Evolutionary conservation across 352 stramenopile species (phyloP).

Genomic region (Phytopythium cucurbitacearum): DNA sequence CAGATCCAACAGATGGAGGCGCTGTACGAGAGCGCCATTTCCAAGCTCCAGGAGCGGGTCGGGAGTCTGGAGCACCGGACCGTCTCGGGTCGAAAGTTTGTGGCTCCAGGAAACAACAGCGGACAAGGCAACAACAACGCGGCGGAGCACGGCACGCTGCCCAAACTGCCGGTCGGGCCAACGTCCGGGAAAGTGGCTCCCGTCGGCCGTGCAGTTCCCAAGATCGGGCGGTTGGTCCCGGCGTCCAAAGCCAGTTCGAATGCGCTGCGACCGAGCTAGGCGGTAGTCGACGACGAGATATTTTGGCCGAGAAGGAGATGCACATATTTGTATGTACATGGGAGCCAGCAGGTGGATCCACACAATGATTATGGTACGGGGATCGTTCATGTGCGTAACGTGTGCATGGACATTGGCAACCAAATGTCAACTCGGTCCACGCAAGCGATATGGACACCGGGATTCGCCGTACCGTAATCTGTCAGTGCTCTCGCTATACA

Average conservation of each 20-base stretch:
- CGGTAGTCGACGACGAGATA: too few species aligned
- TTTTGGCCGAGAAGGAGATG: too few species aligned
- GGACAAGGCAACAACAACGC: slow-evolving; percentile 14
- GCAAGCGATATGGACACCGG: too few species aligned
- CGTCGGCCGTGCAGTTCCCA: slow-evolving; percentile 30
- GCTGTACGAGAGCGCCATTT: slow-evolving; percentile 66
- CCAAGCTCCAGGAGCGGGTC: slow-evolving; percentile 66
- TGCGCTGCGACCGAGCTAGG: background rate
- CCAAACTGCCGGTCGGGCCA: slow-evolving; percentile 16
- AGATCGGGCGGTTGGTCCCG: slow-evolving; percentile 54
- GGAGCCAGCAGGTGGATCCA: too few species aligned
- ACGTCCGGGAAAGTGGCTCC: slow-evolving; percentile 7
- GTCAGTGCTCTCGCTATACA: too few species aligned
- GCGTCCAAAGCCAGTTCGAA: slow-evolving; percentile 26
- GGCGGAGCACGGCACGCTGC: slow-evolving; percentile 10
- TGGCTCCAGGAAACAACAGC: slow-evolving; percentile 14
- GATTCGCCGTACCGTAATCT: too few species aligned
- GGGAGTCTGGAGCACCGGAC: slow-evolving; percentile 49
- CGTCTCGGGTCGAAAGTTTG: slow-evolving; percentile 16
- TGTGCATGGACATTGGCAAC: too few species aligned
- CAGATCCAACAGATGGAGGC: slow-evolving; percentile 71
- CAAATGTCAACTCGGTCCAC: too few species aligned
- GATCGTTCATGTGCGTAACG: too few species aligned
- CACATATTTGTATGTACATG: too few species aligned
- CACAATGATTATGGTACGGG: too few species aligned